Evolutionary conservation across 129 eudicot genomes (phyloP).

Genomic region (carrot (Daucus carota)): DH1_v3.0 NC_030382.2:46560001-46560500

Average conservation of each 20-base stretch:
- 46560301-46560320: not conserved
- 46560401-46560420: not conserved
- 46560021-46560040: constrained; percentile 96
- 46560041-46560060: constrained; percentile 98
- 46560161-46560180: constrained; percentile 1
- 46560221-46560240: not conserved
- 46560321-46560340: not conserved
- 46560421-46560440: not conserved
- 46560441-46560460: not conserved
- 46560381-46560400: not conserved
- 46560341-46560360: not conserved
- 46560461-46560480: not conserved
- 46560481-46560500: no score
- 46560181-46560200: constrained; percentile 18
- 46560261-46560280: not conserved
- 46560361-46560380: not conserved
- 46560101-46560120: constrained; percentile 29
- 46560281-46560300: constrained; percentile 4
- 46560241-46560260: constrained; percentile 13
- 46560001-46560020: constrained; percentile 82
- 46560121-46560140: constrained; percentile 26
- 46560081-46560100: constrained; percentile 12
- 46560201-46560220: constrained; percentile 3
- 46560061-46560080: constrained; percentile 85
- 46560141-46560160: not conserved